These are phyloP conservation scores for Colletotrichum nymphaeae DNA, from an alignment of 2,329 filamentous ascomycete genomes.

Conservation along the genomic window DNA sequence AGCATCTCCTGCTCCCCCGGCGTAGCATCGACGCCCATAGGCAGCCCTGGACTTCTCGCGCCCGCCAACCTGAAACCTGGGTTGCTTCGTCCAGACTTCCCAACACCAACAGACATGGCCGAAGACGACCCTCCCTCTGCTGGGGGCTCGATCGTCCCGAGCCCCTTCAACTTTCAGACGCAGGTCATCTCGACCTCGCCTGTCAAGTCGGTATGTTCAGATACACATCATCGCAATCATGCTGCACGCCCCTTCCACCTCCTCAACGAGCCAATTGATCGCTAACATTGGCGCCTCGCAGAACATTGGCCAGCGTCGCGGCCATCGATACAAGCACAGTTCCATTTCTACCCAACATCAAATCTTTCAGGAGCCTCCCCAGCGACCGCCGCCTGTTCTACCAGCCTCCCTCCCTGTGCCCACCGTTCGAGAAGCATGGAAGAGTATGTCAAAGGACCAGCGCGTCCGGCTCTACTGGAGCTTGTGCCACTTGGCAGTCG, in stretches of 20 bases:
- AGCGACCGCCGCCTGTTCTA: constrained; percentile 85
- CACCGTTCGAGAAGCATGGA: constrained; percentile 87
- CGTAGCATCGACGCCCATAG: constrained; percentile 36
- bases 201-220: constrained; percentile 76
- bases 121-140: constrained; percentile 41
- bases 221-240: background rate
- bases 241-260: constrained; percentile 10
- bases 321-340: constrained; percentile 98
- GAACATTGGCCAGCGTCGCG: constrained; percentile 91
- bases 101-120: constrained; percentile 47
- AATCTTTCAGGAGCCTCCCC: constrained; percentile 93
- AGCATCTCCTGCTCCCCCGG: background rate
- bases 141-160: constrained; percentile 52
- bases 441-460: constrained; percentile 91
- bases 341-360: constrained; percentile 90
- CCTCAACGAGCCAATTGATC: background rate
- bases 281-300: constrained; percentile 49
- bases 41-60: constrained; percentile 29
- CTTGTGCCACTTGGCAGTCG: constrained; percentile 85
- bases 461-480: constrained; percentile 88
- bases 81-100: constrained; percentile 38
- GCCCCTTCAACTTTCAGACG: constrained; percentile 96
- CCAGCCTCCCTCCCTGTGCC: constrained; percentile 93
- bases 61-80: constrained; percentile 6
- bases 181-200: constrained; percentile 80